Evolutionary conservation across 2,329 filamentous ascomycete genomes (phyloP), one percentile per base, ranked within the genome.

Genomic region (Fusarium lateritium): DNA sequence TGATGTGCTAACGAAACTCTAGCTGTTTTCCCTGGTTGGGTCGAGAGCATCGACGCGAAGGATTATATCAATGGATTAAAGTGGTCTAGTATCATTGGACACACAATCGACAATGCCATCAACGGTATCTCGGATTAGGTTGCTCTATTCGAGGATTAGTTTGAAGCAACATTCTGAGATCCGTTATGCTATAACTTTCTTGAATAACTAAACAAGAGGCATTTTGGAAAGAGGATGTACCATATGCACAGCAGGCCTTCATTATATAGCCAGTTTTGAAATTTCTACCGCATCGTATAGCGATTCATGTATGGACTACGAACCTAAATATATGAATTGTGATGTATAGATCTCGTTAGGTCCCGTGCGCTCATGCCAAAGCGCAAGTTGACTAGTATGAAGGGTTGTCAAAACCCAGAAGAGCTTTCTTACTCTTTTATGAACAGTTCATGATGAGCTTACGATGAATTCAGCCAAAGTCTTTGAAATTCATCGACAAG

Each of bases 11-110:
- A 68, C 31, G 19, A 8, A 6, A 2, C 17, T 21, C 2, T 19
- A 86, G 86, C 86, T 52, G 88, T 90, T 15, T 90, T 88, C 77
- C 89, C 89, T 0, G 88, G 89, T 0, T 78, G 91, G 45, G 82
- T 85, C 15, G 89, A 91, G 77, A 88, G 86, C 55, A 89, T 91
- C 62, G 87, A 90, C 59, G 79, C 81, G 15, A 83, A 85, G 70
- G 86, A 91, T 73, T 90, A 84, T 73, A 78, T 76, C 17, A 88
- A 88, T 60, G 88, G 87, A 0, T 71, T 85, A 44, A 86, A 84
- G 73, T 91, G 89, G 89, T 82, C 85, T 3, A 80, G 78, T 19
- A 90, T 91, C 58, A 89, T 91, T 58, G 81, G 86, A 49, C 77
- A 77, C 17, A 84, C 82, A 50, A 81, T 91, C 38, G 69, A 74